phyloP scores from a whole-genome alignment of 306 rosid species.

The Quercus dentata region DNA sequence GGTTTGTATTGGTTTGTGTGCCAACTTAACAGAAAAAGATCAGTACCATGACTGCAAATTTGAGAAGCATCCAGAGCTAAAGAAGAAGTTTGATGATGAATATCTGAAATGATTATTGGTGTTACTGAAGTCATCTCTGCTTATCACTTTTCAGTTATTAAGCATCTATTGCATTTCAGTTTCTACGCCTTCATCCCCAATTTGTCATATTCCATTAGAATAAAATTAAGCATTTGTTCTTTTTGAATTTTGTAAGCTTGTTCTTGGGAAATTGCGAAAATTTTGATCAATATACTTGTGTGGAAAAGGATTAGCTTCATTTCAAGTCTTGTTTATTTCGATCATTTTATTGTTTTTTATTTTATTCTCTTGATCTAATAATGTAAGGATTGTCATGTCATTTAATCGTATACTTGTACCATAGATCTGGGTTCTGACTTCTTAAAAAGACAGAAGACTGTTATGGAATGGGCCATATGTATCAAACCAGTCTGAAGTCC shows the following conservation, averaged over 20 bases:
- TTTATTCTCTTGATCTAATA: too few relatives aligned
- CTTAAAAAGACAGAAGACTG: too few relatives aligned
- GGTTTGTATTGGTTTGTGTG: too few relatives aligned
- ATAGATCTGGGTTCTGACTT: too few relatives aligned
- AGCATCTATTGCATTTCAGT: too few relatives aligned
- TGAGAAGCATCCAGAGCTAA: conserved; percentile 82
- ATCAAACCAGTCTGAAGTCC: neutral
- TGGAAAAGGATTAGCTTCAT: too few relatives aligned
- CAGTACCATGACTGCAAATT: conserved; percentile 93
- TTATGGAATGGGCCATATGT: neutral
- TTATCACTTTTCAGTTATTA: too few relatives aligned
- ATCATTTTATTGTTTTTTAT: too few relatives aligned
- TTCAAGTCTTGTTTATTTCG: too few relatives aligned
- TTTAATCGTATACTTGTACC: too few relatives aligned
- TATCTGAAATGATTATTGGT: conserved; percentile 85
- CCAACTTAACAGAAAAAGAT: conserved; percentile 55
- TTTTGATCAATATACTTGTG: neutral
- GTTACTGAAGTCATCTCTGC: conserved; percentile 49
- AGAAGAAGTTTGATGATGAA: conserved; percentile 88
- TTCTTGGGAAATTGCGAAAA: neutral
- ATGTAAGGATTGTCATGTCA: too few relatives aligned
- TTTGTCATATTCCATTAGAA: neutral
- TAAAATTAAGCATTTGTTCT: neutral
- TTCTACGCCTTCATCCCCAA: neutral
- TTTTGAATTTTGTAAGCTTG: neutral